phyloP scores from a whole-genome alignment of 495 filamentous ascomycete species.

The Neurospora sp. region DNA sequence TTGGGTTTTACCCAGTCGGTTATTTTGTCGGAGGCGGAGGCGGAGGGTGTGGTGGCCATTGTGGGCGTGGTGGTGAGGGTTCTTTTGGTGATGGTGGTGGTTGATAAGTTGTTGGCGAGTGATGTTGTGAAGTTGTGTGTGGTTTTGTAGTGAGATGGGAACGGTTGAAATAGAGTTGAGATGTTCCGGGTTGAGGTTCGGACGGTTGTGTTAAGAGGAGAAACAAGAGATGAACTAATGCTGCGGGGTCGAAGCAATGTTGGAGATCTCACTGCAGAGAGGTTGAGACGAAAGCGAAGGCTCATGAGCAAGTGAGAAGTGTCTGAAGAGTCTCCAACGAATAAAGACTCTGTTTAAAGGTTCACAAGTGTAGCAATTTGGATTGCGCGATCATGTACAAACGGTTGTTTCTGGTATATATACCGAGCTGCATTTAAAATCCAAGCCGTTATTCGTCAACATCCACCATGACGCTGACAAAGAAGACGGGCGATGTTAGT shows the following conservation, averaged over 20 bases:
- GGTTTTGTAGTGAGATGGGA: neutral
- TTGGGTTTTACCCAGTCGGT: slow-evolving; percentile 71
- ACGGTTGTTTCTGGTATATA: neutral
- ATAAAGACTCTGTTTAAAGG: neutral
- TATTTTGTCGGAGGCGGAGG: slow-evolving; percentile 37
- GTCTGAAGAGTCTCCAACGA: neutral
- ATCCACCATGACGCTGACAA: neutral
- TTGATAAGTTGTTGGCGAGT: neutral
- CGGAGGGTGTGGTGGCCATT: slow-evolving; percentile 5
- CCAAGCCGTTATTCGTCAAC: neutral
- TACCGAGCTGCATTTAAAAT: neutral
- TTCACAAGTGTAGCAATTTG: neutral
- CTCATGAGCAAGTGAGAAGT: neutral
- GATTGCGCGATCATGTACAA: neutral
- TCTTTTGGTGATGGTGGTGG: neutral
- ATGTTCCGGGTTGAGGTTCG: neutral
- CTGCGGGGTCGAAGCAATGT: neutral
- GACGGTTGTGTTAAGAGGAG: neutral
- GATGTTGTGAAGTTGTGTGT: neutral
- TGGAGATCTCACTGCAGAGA: neutral
- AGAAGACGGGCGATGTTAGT: neutral
- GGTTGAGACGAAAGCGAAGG: neutral
- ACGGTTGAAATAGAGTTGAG: neutral
- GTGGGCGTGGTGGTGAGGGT: neutral
- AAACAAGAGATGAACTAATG: neutral